These are phyloP conservation scores for Pedinophyceae sp. DNA, from an alignment of 139 green algal genomes.

Conservation along the genomic window DNA sequence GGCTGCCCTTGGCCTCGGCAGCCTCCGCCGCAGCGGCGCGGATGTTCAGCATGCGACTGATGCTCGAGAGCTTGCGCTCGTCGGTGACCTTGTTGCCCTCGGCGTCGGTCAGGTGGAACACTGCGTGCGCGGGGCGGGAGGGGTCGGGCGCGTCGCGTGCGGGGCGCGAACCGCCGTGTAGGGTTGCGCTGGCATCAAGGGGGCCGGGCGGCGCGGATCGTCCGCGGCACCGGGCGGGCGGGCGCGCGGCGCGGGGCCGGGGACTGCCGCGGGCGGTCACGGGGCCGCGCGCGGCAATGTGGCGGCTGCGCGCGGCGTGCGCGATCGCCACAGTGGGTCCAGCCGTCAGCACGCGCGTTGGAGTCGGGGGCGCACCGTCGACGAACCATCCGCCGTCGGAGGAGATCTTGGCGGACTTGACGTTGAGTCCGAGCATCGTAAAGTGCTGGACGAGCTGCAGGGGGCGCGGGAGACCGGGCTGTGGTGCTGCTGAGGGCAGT, in stretches of 20 bases:
- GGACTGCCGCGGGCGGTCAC: too few relatives aligned
- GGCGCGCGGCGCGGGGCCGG: too few relatives aligned
- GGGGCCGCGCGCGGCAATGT: not conserved
- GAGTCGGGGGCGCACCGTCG: conserved; percentile 48
- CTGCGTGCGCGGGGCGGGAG: conserved; percentile 20
- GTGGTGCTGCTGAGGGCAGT: too few relatives aligned
- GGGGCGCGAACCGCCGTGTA: too few relatives aligned
- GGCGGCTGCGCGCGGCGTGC: not conserved
- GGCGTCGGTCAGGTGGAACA: conserved; percentile 72
- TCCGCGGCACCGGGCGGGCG: too few relatives aligned
- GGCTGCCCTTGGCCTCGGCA: conserved; percentile 16
- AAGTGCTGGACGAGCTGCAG: conserved; percentile 86
- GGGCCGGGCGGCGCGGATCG: too few relatives aligned
- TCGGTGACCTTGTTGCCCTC: conserved; percentile 57
- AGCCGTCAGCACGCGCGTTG: too few relatives aligned
- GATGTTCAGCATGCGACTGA: conserved; percentile 33
- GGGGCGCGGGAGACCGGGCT: not conserved
- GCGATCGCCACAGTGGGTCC: too few relatives aligned
- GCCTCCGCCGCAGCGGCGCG: not conserved
- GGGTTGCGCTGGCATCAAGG: too few relatives aligned
- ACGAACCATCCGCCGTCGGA: conserved; percentile 94
- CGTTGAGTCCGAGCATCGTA: conserved; percentile 74
- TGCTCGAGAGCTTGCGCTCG: conserved; percentile 48
- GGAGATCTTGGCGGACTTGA: conserved; percentile 64
- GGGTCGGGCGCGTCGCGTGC: too few relatives aligned